Base-by-base conservation (phyloP, 108 stramenopile genomes). In the Cyclotella sp. region DNA sequence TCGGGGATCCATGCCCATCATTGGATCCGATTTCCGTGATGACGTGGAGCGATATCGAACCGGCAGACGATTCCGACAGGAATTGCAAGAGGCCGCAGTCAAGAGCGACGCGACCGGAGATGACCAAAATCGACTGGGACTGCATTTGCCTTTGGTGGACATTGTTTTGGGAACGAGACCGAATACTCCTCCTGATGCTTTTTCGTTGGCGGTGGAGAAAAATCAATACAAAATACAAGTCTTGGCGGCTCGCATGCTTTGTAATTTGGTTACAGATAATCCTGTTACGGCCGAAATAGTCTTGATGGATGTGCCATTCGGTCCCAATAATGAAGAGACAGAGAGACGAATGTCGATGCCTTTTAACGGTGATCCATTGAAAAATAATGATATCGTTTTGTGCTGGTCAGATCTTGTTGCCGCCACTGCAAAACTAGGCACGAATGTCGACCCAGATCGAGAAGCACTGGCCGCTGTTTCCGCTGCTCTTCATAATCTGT, bases 201-300 rank as follows among this genome's bases (percentile, higher is more conserved):
- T 55, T 41, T 40, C n/a, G 51, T 15, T 62, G 22, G 63, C 80
- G 8, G 45, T 75, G 0, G 53, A 81, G 52, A 61, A 64, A 42
- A 63, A 68, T 54, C 62, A 75, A 18, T 24, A 43, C 0, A 70
- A 27, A 41, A 67, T 75, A 10, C 68, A 52, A 27, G 39, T 89
- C 13, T 72, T 83, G 21, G 85, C 89, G 27, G 88, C 94, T 24
- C 73, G 77, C 42, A 68, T 93, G 18, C 66, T 93, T 29, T 74
- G 86, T 72, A 95, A 95, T 80, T 67, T 95, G 11, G 86, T 91
- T 8, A 95, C 94, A 15, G 75, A 77, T 28, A 92, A 92, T 58
- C 66, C 65, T 0, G 49, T 63, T 9, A 81, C 90, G 22, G 84
- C 87, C 10, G 46, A 65, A 27, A 60, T 63, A 11, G 63, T 92